These are phyloP conservation scores for Xylaria sp. DNA, from an alignment of 2,329 filamentous ascomycete species.

Conservation along the genomic window DNA sequence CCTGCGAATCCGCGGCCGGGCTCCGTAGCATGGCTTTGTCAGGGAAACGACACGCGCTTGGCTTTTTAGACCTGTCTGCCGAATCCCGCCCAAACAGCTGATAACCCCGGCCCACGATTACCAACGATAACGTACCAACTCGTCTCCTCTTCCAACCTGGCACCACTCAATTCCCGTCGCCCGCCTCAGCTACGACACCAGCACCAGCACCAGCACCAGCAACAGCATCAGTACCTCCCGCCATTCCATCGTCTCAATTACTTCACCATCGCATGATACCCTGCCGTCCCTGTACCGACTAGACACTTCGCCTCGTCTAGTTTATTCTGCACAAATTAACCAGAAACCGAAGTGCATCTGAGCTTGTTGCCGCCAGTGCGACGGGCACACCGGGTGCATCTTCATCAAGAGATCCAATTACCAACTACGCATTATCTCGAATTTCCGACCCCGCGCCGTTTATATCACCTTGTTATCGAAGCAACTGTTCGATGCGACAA, in stretches of 20 bases:
- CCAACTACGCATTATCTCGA: not conserved
- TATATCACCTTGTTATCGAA: not conserved
- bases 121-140: not conserved
- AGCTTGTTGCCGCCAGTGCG: slow-evolving; percentile 3
- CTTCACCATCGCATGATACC: slow-evolving; percentile 26
- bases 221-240: slow-evolving; percentile 13
- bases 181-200: not conserved
- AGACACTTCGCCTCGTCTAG: slow-evolving; percentile 33
- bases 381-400: not conserved
- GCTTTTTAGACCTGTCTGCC: slow-evolving; percentile 16
- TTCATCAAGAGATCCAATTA: slow-evolving; percentile 11
- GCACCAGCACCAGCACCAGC: slow-evolving; percentile 9
- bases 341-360: slow-evolving; percentile 22
- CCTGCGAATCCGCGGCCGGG: slow-evolving; percentile 1
- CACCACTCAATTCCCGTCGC: slow-evolving; percentile 19
- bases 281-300: slow-evolving; percentile 29
- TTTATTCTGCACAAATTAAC: slow-evolving; percentile 21
- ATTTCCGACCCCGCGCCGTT: not conserved
- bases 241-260: slow-evolving; percentile 7
- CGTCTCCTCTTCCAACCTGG: slow-evolving; percentile 8
- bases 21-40: slow-evolving; percentile 13
- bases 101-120: slow-evolving; percentile 11
- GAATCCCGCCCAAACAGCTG: slow-evolving; percentile 24
- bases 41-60: slow-evolving; percentile 17
- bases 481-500: not conserved